Conservation (phyloP, 768 basidiomycete genomes). For the Mycena haematopus region DNA sequence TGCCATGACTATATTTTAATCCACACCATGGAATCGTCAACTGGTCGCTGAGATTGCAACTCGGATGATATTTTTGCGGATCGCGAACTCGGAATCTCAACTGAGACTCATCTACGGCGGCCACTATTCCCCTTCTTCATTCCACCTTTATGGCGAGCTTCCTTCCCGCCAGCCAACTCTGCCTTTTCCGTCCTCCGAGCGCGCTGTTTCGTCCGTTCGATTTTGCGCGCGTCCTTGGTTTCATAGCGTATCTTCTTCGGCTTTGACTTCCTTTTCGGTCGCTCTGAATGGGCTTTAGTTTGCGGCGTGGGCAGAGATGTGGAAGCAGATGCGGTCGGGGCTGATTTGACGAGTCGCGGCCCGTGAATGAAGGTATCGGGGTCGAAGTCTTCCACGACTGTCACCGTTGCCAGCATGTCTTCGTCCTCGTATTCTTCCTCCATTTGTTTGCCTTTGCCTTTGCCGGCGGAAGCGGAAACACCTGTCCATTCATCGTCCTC, state of each 20-base stretch:
- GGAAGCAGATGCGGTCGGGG: slow-evolving; percentile 22
- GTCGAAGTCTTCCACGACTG: slow-evolving; percentile 92
- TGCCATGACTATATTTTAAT: neutral
- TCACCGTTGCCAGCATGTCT: slow-evolving; percentile 86
- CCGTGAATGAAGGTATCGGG: slow-evolving; percentile 64
- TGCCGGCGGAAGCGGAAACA: slow-evolving; percentile 39
- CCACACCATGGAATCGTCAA: neutral
- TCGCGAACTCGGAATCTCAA: slow-evolving; percentile 5
- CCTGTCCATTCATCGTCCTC: slow-evolving; percentile 59
- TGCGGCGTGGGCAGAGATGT: slow-evolving; percentile 28
- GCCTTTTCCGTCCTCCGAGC: slow-evolving; percentile 74
- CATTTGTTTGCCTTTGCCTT: slow-evolving; percentile 44
- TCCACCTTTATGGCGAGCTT: slow-evolving; percentile 46
- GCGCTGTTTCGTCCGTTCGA: slow-evolving; percentile 67
- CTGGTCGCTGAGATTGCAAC: neutral
- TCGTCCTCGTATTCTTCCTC: slow-evolving; percentile 84
- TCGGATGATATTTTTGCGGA: slow-evolving; percentile 9
- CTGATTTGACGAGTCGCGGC: slow-evolving; percentile 13
- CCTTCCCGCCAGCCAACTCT: slow-evolving; percentile 71
- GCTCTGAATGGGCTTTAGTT: slow-evolving; percentile 26
- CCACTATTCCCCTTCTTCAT: slow-evolving; percentile 11
- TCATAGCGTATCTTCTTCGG: slow-evolving; percentile 67
- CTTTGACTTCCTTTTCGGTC: slow-evolving; percentile 36
- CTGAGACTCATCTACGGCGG: slow-evolving; percentile 29
- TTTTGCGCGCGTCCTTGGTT: slow-evolving; percentile 69